Evolutionary conservation across 495 filamentous ascomycete genomes (phyloP), one percentile per base, ranked within the genome.

Genomic region (Trichoderma parareesei): DNA sequence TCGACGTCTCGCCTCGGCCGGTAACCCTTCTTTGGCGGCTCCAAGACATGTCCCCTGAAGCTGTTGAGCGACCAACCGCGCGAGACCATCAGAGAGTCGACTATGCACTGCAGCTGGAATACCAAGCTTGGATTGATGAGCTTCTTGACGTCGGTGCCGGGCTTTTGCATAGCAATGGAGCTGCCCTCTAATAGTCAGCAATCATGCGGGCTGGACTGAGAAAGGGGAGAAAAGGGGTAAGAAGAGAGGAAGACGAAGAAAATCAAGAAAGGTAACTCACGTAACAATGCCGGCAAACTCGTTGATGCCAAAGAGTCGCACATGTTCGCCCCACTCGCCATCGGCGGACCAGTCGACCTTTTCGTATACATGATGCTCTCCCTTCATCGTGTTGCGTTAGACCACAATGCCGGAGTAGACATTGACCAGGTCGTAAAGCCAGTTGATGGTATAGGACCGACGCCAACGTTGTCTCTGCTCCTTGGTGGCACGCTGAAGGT

Each of bases 381-480:
- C 71, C 57, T 69, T 68, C 66, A 68, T 62, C 27, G 65, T 75
- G 48, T 72, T 78, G 44, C 72, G 71, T 65, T 79, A 73, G 14
- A 79, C 72, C 49, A 79, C 75, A 60, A 76, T 68, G 11, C 66
- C 71, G 20, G 78, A 78, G 49, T 72, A 78, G 27, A 78, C 41
- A 41, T 79, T 79, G 64, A 80, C 76, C 33, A 82, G 71, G 60
- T 82, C 78, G 65, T 81, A 82, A 2, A 82, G 76, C 78, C 77
- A 79, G 70, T 80, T 81, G 68, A 82, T 78, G 48, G 75, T 78
- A 61, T 81, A 82, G 2, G 68, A 63, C 6, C 78, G 74, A 16
- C 80, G 77, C 79, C 80, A 81, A 37, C 72, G 68, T 33, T 74
- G 40, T n/a, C 77, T 68, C 43, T 81, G 66, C 35, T 73, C 65